Conservation (phyloP, 2,329 filamentous ascomycete species). For the Plectosphaerella plurivora region DNA sequence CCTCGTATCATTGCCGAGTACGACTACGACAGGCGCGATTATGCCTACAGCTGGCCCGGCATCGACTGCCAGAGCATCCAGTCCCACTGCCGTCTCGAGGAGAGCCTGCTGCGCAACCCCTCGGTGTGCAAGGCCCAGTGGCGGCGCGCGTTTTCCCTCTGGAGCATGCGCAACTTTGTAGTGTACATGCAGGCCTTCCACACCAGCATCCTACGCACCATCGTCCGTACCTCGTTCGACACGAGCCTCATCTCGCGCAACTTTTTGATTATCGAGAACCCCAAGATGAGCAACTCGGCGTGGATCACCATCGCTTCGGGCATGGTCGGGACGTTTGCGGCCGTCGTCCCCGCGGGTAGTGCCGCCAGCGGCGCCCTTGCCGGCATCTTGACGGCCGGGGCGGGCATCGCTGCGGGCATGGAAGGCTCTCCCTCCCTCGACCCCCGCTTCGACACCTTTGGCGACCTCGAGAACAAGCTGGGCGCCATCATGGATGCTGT, state of each 20-base stretch:
- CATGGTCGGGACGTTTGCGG: not conserved
- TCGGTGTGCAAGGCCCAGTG: not conserved
- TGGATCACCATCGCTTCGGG: conserved; percentile 3
- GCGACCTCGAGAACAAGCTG: not conserved
- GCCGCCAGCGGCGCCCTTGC: not conserved
- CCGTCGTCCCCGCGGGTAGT: not conserved
- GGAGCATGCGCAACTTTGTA: conserved; percentile 4
- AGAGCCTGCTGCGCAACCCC: not conserved
- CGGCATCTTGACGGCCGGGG: not conserved
- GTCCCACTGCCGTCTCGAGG: not conserved
- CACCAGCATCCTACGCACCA: not conserved
- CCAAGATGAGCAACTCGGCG: not conserved
- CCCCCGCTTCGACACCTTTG: conserved; percentile 2
- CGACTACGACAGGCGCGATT: not conserved
- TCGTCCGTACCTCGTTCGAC: not conserved
- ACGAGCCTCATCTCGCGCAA: not conserved
- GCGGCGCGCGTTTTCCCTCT: conserved; percentile 3
- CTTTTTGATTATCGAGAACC: not conserved
- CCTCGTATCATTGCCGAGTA: conserved; percentile 5
- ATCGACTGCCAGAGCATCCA: not conserved
- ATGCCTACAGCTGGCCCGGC: conserved; percentile 5
- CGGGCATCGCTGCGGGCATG: not conserved
- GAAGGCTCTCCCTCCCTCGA: not conserved
- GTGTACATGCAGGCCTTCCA: conserved; percentile 1
- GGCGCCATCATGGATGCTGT: not conserved